These are phyloP conservation scores for Melocanna baccifera DNA, from an alignment of 176 grass and related monocot genomes.

Conservation along the genomic window DNA sequence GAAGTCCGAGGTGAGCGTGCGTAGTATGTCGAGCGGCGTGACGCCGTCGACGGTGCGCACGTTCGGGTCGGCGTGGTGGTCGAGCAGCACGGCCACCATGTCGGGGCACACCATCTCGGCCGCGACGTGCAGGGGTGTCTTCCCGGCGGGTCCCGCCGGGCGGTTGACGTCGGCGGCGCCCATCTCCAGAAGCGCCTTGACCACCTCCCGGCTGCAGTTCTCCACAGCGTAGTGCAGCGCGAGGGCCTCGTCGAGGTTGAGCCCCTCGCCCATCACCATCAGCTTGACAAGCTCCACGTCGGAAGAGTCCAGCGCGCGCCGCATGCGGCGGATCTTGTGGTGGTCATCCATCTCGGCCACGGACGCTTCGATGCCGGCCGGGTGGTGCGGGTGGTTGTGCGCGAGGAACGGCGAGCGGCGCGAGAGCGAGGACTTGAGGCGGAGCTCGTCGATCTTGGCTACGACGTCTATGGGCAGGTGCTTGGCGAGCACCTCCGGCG, in stretches of 20 bases:
- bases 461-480: conserved; percentile 89
- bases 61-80: conserved; percentile 98
- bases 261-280: conserved; percentile 99
- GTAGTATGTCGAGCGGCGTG: conserved; percentile 91
- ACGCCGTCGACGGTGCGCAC: conserved; percentile 94
- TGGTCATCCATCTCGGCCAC: conserved; percentile 61
- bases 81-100: conserved; percentile 97
- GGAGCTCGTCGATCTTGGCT: conserved; percentile 92
- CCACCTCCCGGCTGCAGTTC: conserved; percentile 97
- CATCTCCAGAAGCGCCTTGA: conserved; percentile 93
- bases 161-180: conserved; percentile 95
- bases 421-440: conserved; percentile 78
- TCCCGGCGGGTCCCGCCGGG: conserved; percentile 73
- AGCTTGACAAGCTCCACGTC: conserved; percentile 99
- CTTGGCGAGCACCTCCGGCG: conserved; percentile 89
- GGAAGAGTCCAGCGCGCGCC: conserved; percentile 89
- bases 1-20: conserved; percentile 96
- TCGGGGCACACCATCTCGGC: conserved; percentile 99
- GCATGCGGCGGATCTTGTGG: conserved; percentile 99
- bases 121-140: conserved; percentile 90
- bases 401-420: conserved; percentile 68
- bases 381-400: conserved; percentile 58
- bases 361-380: conserved; percentile 32
- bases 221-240: conserved; percentile 97
- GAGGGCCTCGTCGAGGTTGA: conserved; percentile 94